Evolutionary conservation across 2,329 filamentous ascomycete genomes (phyloP), one percentile per base, ranked within the genome.

Genomic region (Talaromyces sp.): DNA sequence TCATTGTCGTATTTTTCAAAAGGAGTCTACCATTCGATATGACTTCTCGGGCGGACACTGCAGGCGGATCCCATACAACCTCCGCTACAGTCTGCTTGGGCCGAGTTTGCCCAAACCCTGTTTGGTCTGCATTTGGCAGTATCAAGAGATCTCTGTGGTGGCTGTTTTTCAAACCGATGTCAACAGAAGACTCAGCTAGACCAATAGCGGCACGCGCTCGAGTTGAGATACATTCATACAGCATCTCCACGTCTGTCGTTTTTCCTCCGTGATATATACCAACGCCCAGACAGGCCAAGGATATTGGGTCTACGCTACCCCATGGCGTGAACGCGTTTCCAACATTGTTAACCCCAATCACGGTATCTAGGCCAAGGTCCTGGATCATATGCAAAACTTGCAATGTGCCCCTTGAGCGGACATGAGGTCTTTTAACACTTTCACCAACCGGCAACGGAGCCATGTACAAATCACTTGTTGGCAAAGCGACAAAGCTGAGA

Each of bases 291-390:
- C 82, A 85, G 22, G 87, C 87, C 51, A 90, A 75, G 47, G 78
- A 78, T 55, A 91, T 70, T 1, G 88, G 88, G 73, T 91, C 88
- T 44, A 83, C 86, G 19, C 78, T 85, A 0, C 88, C 88, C 68
- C 87, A 84, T 0, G 88, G 88, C 7, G 88, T 91, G 67, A 91
- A 91, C 0, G 88, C 87, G 69, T 91, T 91, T 19, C 88, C 88
- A 15, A 91, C 84, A 67, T 91, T 91, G 68, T 91, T 91, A 42
- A 89, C 80, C 1, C 85, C 83, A 5, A 91, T 80, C 15, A 85
- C 85, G 22, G 81, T 85, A 62, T 85, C 80, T 3, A 91, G 70
- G 0, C 78, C 79, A 63, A 85, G 80, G 25, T 83, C 76, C 44
- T 80, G 77, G 63, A 90, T 87, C 75, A 91, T 77, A 4, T 83